Base-by-base conservation (phyloP, 2,329 filamentous ascomycete genomes). In the Cadophora luteo-olivacea region DNA sequence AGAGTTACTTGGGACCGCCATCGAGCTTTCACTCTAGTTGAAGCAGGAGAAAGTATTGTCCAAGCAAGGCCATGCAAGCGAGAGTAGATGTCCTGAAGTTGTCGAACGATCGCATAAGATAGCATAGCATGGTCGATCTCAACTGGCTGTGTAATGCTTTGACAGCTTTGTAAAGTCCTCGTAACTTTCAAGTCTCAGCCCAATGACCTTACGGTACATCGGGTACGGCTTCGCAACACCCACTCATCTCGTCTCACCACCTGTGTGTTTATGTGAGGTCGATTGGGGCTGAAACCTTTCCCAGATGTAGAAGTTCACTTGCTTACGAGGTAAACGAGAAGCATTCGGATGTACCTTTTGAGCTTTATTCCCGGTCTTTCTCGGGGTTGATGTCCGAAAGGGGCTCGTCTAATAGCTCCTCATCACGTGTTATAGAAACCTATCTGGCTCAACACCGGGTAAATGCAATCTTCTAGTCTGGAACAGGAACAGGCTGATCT, bases 1-100 rank as follows among this genome's bases (percentile, higher is more conserved):
- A 75, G 11, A 79, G 76, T 61, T 80, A 81, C 70, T 67, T 81
- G 24, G 79, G 79, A 2, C 79, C 80, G 3, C 79, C 78, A 22
- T 24, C 52, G 14, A 69, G 67, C 33, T 67, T 25, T 52, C 22
- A 19, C 38, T 61, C 38, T 16, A 45, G 2, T 45, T 45, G 38
- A 48, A 49, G 33, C 14, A 9, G 12, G 9, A 5, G 3, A 45
- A n/a, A 3, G 4, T 6, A n/a, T 6, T 8, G 14, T 33, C 22
- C 3, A 57, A 22, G 1, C 32, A 4, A 58, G 19, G 33, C 14
- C 9, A 33, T 7, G 19, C 24, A 36, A 57, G 16, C 19, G 55
- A 58, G 32, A 22, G 12, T 5, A 2, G 45, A 22, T 4, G 9
- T 49, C 45, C 9, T 6, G 16, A 19, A 49, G 45, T 49, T 3